Percentiles rank a stretch among this genome's conserved stretches.
Conservation (phyloP, 169 alveolate genomes). For the Cryptosporidium muris region DNA sequence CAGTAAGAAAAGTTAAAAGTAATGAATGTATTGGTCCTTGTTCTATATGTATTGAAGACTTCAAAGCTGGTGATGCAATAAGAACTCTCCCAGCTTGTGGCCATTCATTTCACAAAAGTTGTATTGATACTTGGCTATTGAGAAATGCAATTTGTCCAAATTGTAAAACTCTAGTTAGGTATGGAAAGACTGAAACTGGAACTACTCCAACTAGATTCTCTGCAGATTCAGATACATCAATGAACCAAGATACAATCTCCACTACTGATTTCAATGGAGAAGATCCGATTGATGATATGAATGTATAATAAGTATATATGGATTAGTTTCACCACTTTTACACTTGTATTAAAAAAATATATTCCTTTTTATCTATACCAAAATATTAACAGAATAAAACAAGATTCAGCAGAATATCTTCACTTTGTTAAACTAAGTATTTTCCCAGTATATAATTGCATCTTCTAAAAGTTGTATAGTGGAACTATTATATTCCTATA, state of each 20-base stretch:
- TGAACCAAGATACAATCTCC: constrained; percentile 38
- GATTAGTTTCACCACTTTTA: neutral
- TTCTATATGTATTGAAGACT: constrained; percentile 76
- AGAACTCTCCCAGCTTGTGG: constrained; percentile 79
- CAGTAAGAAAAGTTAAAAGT: constrained; percentile 13
- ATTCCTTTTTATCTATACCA: neutral
- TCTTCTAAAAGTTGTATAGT: no score
- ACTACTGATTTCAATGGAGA: constrained; percentile 59
- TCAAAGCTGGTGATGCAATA: constrained; percentile 73
- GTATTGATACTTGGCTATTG: constrained; percentile 82
- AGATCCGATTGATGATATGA: neutral
- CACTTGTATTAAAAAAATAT: neutral
- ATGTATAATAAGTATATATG: neutral
- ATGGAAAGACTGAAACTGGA: constrained; percentile 64
- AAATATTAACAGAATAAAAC: neutral
- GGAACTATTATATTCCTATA: no score
- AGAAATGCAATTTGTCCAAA: constrained; percentile 84
- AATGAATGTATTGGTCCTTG: constrained; percentile 54
- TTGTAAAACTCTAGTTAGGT: constrained; percentile 74
- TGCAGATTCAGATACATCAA: constrained; percentile 23
- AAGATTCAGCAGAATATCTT: neutral
- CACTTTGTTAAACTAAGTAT: no score
- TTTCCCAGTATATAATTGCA: no score
- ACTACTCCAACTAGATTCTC: constrained; percentile 57
- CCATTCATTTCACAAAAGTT: constrained; percentile 80